Evolutionary conservation across 1,284 basidiomycete genomes (phyloP), one percentile per base, ranked within the genome.

Genomic region (Kalmanozyma brasiliensis): DNA sequence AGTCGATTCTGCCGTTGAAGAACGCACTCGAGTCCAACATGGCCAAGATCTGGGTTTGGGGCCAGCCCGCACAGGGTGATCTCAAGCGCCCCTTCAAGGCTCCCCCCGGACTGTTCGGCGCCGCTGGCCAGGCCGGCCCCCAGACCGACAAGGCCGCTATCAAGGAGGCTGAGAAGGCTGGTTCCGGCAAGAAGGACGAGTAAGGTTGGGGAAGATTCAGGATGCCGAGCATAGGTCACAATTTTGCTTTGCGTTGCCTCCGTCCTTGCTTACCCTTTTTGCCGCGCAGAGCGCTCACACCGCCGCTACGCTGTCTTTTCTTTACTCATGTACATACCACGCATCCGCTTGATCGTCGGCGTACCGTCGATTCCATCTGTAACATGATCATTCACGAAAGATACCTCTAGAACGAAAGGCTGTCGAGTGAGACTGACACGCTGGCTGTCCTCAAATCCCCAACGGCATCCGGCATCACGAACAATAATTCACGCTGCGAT

Each of bases 41-140:
- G 71, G 80, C 79, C 44, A 74, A 76, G 66, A 60, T 82, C 63
- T 82, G 78, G 78, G 45, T 82, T 45, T 82, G 77, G 77, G 69
- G 72, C 16, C 52, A 77, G 52, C 76, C 77, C 7, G 89, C 93
- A 1, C 89, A 89, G 34, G 94, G 93, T 35, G 92, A 94, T 74
- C 86, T 97, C 66, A 89, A 93, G 85, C 86, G 94, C 72, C 94
- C 94, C 1, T 97, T 95, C 88, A 93, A 92, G 84, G 85, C 86
- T n/a, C 82, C 83, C 13, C 61, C 85, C 91, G 83, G 90, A 93
- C 68, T 90, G 89, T 77, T 85, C 87, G 88, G 82, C 77, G 87
- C 57, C 23, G 61, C 59, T 33, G 66, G 61, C 13, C 62, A 62
- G 43, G 20, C 49, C 16, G 78, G 74, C 16, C 74, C 91, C 29